phyloP scores from a whole-genome alignment of 169 alveolate species.

The Theileria luwenshuni region DNA sequence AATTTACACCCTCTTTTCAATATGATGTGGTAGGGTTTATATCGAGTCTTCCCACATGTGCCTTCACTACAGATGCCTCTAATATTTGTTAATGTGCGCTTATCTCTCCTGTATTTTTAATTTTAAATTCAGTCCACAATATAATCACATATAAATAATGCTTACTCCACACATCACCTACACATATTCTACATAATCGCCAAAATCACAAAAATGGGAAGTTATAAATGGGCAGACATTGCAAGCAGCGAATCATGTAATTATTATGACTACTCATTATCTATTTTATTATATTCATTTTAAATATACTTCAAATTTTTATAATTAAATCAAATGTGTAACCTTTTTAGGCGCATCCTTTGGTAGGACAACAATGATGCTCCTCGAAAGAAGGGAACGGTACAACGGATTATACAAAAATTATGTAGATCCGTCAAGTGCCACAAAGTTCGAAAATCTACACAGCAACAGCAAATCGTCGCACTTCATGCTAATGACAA shows the following conservation, averaged over 20 bases:
- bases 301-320: neutral
- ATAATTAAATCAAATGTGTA: neutral
- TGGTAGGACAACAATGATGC: constrained; percentile 56
- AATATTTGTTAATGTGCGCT: neutral
- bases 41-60: constrained; percentile 1
- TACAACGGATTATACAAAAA: constrained; percentile 1
- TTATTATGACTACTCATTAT: neutral
- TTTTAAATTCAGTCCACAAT: neutral
- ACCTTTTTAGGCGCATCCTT: constrained; percentile 61
- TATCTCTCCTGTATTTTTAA: neutral
- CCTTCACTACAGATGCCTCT: neutral
- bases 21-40: neutral
- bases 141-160: neutral
- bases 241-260: constrained; percentile 80
- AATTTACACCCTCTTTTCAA: neutral
- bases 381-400: constrained; percentile 30
- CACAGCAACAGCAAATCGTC: constrained; percentile 4
- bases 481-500: constrained; percentile 25
- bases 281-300: neutral
- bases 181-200: neutral
- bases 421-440: neutral
- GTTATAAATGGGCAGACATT: constrained; percentile 80
- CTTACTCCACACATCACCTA: constrained; percentile 12
- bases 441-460: neutral
- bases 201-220: constrained; percentile 45